Base-by-base conservation (phyloP, 106 monocot species). In the Dendrobium huoshanense region DNA sequence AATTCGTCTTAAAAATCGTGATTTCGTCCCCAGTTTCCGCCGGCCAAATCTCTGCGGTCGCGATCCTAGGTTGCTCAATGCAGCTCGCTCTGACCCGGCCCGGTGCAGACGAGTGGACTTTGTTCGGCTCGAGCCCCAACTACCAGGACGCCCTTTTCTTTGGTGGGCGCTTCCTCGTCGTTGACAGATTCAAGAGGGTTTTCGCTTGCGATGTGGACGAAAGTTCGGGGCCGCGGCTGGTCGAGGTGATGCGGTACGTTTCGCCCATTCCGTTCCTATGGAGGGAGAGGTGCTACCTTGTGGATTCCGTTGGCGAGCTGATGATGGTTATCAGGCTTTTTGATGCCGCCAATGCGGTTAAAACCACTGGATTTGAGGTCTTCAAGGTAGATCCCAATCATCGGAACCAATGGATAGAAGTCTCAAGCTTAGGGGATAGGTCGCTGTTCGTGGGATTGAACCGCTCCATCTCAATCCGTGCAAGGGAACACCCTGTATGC, bases 401-500 rank as follows among this genome's bases (percentile, higher is more conserved):
- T 48, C 8, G 7, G 40, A 41, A 2, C 45, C 25, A 0, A n/a
- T 56, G 10, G 77, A 15, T 29, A 24, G 51, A 55, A 41, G 9
- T 59, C 56, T 58, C 41, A 58, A 61, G 58, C 20, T 41, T 78
- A 40, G 78, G 78, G 40, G 22, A 64, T 41, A 8, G 40, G 19
- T 8, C 40, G 7, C 16, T 78, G 78, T 78, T 78, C 41, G 25
- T 78, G 27, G 78, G 78, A 61, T 61, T 61, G 78, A 78, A 61
- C 40, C 7, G 78, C 9, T 6, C 59, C 33, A n/a, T 78, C 18
- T 5, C 61, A 20, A 5, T 78, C 31, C 10, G 5, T 31, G 40
- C 9, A 1, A 55, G 40, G 0, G 78, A 61, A 3, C 18, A 19
- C 22, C 40, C 59, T 20, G 58, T 41, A 4, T 78, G 55, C 9